Base-by-base conservation (phyloP, 805 yeast species). In the Maudiozyma bulderi region DNA sequence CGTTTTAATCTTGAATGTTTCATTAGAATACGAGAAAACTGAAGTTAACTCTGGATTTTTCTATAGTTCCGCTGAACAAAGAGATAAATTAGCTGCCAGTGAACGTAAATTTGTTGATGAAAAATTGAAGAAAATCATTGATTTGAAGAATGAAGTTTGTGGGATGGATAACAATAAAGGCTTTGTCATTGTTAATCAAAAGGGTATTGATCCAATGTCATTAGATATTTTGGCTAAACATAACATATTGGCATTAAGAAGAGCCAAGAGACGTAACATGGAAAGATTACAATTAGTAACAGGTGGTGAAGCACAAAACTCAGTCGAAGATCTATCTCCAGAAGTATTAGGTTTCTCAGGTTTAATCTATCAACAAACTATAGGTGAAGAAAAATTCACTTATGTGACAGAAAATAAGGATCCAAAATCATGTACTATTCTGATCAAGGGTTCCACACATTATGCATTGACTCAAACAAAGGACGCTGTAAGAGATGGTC, bases 181-280 rank as follows among this genome's bases (percentile, higher is more conserved):
- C 2, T 93, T 93, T 69, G 98, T 93, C 50, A 86, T 93, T 50
- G 86, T 93, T 67, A 93, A 93, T 71, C 99, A 93, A 71, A 93
- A 93, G 75, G 99, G 99, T 60, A 93, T 93, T 56, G 99, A 93
- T 66, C 99, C 99, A 55, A 85, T 93, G 93, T 89, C 97, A 7
- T 73, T 93, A 54, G 99, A 93, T 65, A 83, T 91, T 5, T 75
- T 93, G 55, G 98, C 98, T 42, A 88, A 87, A 65, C 84, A 93
- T 69, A 86, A 85, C 58, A 93, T 93, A 57, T 74, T 93, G 58
- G 99, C 99, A 1, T 76, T 93, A 60, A 83, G 99, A 74, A 82
- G 99, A 65, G 99, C 99, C 42, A 93, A 93, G 75, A 82, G 99
- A 74, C 84, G 99, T 73, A 93, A 93, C 70, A 91, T 93, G 99